Evolutionary conservation across 169 alveolate species (phyloP).

Genomic region (Plasmodium knowlesi): DNA sequence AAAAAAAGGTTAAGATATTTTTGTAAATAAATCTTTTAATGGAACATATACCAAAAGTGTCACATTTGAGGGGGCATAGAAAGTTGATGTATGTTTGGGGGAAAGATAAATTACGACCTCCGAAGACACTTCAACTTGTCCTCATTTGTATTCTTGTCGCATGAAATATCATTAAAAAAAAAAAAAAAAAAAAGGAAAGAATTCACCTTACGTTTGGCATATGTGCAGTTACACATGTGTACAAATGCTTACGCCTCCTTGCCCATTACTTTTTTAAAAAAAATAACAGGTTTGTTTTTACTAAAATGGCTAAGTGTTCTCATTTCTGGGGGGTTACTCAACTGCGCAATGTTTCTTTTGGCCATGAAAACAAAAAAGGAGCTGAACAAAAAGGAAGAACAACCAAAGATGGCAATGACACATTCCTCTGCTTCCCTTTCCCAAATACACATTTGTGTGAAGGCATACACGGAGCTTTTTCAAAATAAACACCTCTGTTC

Average conservation of each 20-base stretch:
- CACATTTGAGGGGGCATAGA: background rate
- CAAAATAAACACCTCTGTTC: background rate
- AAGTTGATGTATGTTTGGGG: background rate
- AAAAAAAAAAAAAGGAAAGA: background rate
- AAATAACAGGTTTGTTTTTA: background rate
- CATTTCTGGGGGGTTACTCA: background rate
- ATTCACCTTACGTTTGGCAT: background rate
- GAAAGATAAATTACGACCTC: background rate
- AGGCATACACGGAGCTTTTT: conserved; percentile 9
- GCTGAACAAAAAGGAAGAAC: background rate
- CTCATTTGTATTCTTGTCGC: background rate
- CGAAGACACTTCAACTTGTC: background rate
- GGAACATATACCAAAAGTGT: background rate
- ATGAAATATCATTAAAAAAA: background rate
- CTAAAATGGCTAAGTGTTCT: background rate
- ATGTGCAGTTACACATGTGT: conserved; percentile 1
- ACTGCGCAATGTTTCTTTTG: background rate
- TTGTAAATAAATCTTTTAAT: background rate
- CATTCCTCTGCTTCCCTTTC: background rate
- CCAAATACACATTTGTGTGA: background rate
- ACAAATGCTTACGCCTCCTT: background rate
- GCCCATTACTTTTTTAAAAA: conserved; percentile 2
- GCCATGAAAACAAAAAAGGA: background rate
- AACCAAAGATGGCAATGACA: background rate
- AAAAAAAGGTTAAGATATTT: background rate